These are phyloP conservation scores for Alternaria burnsii DNA, from an alignment of 2,329 filamentous ascomycete genomes.

Conservation along the genomic window DNA sequence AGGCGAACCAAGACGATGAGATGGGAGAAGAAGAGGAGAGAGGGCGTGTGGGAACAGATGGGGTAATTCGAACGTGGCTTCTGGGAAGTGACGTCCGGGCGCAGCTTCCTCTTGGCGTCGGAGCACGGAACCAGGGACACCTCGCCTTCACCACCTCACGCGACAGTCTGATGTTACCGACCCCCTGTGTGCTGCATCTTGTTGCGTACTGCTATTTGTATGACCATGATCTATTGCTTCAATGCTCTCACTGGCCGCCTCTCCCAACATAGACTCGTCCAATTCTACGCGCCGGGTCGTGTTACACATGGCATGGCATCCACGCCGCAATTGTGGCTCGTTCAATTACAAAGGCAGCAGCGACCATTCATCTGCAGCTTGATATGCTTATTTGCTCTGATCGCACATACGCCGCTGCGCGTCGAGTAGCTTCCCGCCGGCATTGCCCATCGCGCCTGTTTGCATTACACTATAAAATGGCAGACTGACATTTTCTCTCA, in stretches of 20 bases:
- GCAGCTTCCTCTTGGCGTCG: conserved; percentile 29
- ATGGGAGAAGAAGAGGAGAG: conserved; percentile 18
- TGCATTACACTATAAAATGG: conserved; percentile 23
- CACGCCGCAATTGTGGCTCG: conserved; percentile 16
- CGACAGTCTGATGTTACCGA: neutral
- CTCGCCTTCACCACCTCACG: conserved; percentile 1
- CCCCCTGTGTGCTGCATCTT: neutral
- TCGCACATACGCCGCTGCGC: conserved; percentile 22
- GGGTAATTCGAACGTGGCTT: conserved; percentile 46
- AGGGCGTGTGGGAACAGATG: conserved; percentile 19
- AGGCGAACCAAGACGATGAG: conserved; percentile 25
- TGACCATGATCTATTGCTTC: neutral
- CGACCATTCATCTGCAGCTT: conserved; percentile 14
- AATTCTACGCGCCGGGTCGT: conserved; percentile 5
- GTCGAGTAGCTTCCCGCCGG: conserved; percentile 18
- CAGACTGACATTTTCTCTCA: conserved; percentile 10
- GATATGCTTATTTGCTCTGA: conserved; percentile 16
- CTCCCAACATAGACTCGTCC: neutral
- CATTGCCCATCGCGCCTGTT: conserved; percentile 20
- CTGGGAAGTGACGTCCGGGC: conserved; percentile 31
- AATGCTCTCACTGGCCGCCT: neutral
- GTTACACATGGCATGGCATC: conserved; percentile 1
- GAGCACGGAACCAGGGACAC: conserved; percentile 11
- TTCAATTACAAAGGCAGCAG: conserved; percentile 13
- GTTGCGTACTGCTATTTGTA: neutral